These are phyloP conservation scores for Elongisporangium prolatum DNA, from an alignment of 352 stramenopile species.

Conservation along the genomic window DNA sequence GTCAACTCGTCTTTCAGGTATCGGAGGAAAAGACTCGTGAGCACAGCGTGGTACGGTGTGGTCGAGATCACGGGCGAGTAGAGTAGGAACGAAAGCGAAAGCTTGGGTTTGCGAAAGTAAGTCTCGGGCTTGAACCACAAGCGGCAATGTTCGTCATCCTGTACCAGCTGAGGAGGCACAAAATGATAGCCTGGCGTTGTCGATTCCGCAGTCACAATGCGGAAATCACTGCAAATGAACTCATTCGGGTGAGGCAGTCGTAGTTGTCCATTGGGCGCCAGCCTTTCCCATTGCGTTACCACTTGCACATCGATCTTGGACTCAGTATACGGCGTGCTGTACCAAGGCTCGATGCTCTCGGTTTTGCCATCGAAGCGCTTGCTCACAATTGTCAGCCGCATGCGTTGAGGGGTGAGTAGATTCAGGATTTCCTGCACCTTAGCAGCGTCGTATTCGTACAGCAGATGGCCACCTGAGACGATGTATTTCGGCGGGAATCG, in stretches of 20 bases:
- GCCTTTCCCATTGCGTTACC: constrained; percentile 32
- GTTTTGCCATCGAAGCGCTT: constrained; percentile 62
- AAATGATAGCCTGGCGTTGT: constrained; percentile 8
- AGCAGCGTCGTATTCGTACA: constrained; percentile 59
- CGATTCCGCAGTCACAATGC: constrained; percentile 32
- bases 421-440: constrained; percentile 52
- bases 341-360: constrained; percentile 52
- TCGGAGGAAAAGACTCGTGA: constrained; percentile 67
- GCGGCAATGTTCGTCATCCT: constrained; percentile 40
- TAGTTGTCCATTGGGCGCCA: constrained; percentile 25
- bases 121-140: constrained; percentile 87
- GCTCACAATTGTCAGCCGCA: constrained; percentile 64
- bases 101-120: constrained; percentile 89
- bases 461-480: constrained; percentile 52
- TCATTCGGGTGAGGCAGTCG: constrained; percentile 61
- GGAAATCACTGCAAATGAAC: constrained; percentile 77
- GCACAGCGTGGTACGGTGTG: constrained; percentile 62
- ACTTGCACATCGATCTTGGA: constrained; percentile 20
- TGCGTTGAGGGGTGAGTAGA: constrained; percentile 37
- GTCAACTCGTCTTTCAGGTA: constrained; percentile 84
- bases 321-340: constrained; percentile 59
- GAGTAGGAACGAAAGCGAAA: constrained; percentile 82
- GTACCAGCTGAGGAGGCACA: constrained; percentile 27
- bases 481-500: constrained; percentile 54
- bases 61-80: constrained; percentile 49